Conservation (phyloP, 129 eudicot genomes). For the Silybum marianum region DNA sequence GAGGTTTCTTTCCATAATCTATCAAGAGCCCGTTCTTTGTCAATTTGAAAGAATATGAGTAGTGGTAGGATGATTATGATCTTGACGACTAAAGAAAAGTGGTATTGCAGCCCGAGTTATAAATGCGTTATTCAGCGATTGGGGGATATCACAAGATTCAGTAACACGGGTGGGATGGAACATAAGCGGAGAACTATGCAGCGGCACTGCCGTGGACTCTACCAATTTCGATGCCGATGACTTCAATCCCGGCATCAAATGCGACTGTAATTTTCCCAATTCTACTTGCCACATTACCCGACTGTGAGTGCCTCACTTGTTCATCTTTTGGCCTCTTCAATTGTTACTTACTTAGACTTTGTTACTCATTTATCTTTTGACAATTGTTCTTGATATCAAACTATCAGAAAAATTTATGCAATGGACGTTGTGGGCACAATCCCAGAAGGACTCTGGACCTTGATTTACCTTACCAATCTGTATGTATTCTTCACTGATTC, state of each 20-base stretch:
- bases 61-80: background rate
- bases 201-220: conserved; percentile 57
- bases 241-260: conserved; percentile 61
- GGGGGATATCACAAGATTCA: conserved; percentile 35
- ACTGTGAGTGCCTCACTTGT: conserved; percentile 53
- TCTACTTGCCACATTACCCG: conserved; percentile 57
- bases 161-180: conserved; percentile 44
- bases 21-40: too few relatives aligned
- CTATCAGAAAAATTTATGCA: conserved; percentile 57
- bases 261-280: conserved; percentile 49
- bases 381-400: conserved; percentile 5
- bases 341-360: background rate
- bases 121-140: conserved; percentile 45
- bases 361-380: background rate
- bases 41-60: background rate
- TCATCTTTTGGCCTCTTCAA: background rate
- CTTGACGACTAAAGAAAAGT: background rate
- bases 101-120: conserved; percentile 47
- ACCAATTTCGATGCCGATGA: background rate
- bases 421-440: conserved; percentile 43
- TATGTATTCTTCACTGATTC: conserved; percentile 33
- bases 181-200: conserved; percentile 70
- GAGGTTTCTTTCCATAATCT: too few relatives aligned
- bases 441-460: conserved; percentile 80
- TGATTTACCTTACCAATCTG: conserved; percentile 60